Percentiles rank a stretch among this genome's conserved stretches.
These are phyloP conservation scores for Apium graveolens DNA, from an alignment of 129 eudicot species.

Conservation along the genomic window DNA sequence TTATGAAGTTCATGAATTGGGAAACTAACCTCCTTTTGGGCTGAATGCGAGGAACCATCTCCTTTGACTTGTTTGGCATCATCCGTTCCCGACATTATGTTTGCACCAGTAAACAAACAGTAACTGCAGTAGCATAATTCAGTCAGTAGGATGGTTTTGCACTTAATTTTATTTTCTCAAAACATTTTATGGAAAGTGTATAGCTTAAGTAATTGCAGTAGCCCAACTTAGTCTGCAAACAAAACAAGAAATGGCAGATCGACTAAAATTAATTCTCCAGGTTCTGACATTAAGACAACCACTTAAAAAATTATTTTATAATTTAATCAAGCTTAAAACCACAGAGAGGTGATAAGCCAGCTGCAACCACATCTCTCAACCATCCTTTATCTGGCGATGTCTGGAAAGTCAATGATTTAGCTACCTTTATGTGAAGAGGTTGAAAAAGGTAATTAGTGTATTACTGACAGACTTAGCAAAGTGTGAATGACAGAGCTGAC, in stretches of 20 bases:
- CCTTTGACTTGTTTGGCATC: constrained; percentile 8
- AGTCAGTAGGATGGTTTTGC: not conserved
- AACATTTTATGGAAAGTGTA: not conserved
- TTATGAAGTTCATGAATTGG: constrained; percentile 2
- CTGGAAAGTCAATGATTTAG: not conserved
- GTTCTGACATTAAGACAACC: not conserved
- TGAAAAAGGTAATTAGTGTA: not conserved
- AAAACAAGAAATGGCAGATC: not conserved
- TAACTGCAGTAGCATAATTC: constrained; percentile 16
- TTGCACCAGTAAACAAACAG: constrained; percentile 19
- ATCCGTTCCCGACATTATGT: constrained; percentile 32
- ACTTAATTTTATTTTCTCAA: not conserved
- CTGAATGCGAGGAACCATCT: constrained; percentile 36
- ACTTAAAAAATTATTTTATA: not conserved
- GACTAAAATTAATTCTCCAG: not conserved
- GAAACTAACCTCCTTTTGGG: constrained; percentile 60
- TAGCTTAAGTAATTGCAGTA: constrained; percentile 12
- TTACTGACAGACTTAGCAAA: not conserved
- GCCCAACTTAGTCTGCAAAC: not conserved
- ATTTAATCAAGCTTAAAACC: not conserved
- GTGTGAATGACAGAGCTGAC: not conserved
- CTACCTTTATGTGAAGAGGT: not conserved
- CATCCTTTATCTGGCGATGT: not conserved
- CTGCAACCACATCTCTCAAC: not conserved
- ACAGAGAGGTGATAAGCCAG: not conserved